Base-by-base conservation (phyloP, 495 filamentous ascomycete genomes). In the Aspergillus asperescens region DNA sequence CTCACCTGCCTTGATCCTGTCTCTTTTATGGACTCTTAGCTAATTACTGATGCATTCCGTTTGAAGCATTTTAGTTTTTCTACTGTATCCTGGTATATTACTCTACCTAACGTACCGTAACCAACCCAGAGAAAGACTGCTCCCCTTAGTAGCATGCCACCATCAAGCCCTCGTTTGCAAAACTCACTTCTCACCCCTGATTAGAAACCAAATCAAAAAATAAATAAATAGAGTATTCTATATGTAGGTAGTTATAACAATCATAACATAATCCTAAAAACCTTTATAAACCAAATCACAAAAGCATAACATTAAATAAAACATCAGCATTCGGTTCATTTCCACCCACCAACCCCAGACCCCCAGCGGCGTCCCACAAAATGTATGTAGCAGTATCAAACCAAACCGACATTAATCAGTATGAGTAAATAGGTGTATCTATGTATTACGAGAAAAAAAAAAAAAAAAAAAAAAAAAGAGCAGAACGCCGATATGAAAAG, bases 1-100 rank as follows among this genome's bases (percentile, higher is more conserved):
- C 32, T 49, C 46, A 38, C 34, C 34, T 39, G 22, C 28, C 34
- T 49, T 20, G 16, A 35, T 32, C 41, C 27, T 18, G 35, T 47
- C 12, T 38, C 20, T 39, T 49, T 39, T 49, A 32, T 39, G 32
- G 23, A 39, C 4, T 49, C 13, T 19, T 28, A 49, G 32, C 20
- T 38, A 28, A 24, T 25, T 27, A 15, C n/a, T 16, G 37, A 39
- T 49, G 20, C 45, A 37, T 37, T 18, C 13, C 13, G 35, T 47
- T 34, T 34, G 44, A 47, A 34, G 7, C 18, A 5, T n/a, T 12
- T 10, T 18, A 7, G 5, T 2, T 5, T 5, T 35, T 35, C 4
- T 9, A 35, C 31, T 15, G n/a, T 9, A 15, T 15, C 13, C n/a
- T 5, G 27, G 27, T 29, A 35, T 12, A 35, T 7, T 12, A 12